Evolutionary conservation across 495 filamentous ascomycete species (phyloP).

Genomic region (Delitschia confertaspora): DNA sequence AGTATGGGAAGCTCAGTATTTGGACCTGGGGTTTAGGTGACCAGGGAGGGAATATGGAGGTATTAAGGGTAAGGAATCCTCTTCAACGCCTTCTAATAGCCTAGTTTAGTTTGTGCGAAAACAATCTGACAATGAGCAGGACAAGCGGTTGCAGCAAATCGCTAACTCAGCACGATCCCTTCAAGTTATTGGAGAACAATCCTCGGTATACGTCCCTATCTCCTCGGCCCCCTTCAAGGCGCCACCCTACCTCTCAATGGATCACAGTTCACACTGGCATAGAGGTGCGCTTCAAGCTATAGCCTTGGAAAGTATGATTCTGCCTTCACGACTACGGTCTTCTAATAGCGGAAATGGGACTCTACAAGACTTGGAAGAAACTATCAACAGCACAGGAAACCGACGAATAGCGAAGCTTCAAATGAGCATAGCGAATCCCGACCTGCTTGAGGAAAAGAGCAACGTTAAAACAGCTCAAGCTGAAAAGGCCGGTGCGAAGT

Average conservation of each 20-base stretch:
- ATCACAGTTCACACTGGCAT: slow-evolving; percentile 68
- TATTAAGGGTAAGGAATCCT: slow-evolving; percentile 45
- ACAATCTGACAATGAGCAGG: slow-evolving; percentile 9
- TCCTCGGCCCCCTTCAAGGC: slow-evolving; percentile 49
- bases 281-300: slow-evolving; percentile 66
- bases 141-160: slow-evolving; percentile 27
- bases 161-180: slow-evolving; percentile 62
- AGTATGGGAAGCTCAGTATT: slow-evolving; percentile 76
- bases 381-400: slow-evolving; percentile 66
- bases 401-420: slow-evolving; percentile 72
- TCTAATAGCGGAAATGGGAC: slow-evolving; percentile 40
- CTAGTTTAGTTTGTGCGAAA: neutral
- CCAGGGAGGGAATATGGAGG: slow-evolving; percentile 37
- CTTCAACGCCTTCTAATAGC: too few relatives aligned
- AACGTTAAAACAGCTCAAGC: slow-evolving; percentile 16
- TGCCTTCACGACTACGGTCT: slow-evolving; percentile 64
- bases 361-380: slow-evolving; percentile 57
- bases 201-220: slow-evolving; percentile 73
- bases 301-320: slow-evolving; percentile 68
- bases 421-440: slow-evolving; percentile 39
- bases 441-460: slow-evolving; percentile 20
- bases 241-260: slow-evolving; percentile 53
- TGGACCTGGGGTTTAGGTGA: slow-evolving; percentile 81
- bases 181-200: slow-evolving; percentile 55
- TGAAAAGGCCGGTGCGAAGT: slow-evolving; percentile 13